Evolutionary conservation across 163 green algal genomes (phyloP).

Genomic region (Scenedesmus sp.): DNA sequence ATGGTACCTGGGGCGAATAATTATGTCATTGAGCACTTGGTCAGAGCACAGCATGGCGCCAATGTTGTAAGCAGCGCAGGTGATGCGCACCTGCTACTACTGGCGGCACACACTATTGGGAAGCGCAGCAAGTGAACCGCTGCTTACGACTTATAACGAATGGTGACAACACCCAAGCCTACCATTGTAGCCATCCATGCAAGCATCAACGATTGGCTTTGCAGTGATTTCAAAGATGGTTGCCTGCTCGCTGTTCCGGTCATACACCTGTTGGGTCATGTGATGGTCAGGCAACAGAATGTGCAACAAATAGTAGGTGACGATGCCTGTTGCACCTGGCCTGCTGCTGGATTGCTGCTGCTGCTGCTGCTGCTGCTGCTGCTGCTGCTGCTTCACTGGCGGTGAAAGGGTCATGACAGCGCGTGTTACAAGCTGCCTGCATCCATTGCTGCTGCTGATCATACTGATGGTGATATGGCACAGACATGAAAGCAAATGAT

Average conservation of each 20-base stretch:
- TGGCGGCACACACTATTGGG: background rate
- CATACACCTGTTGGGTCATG: conserved; percentile 74
- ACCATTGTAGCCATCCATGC: conserved; percentile 90
- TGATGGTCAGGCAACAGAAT: background rate
- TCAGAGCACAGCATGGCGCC: background rate
- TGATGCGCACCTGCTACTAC: background rate
- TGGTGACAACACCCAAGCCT: background rate
- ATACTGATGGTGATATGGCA: background rate
- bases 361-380: conserved; percentile 4
- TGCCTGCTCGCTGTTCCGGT: conserved; percentile 71
- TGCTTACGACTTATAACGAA: background rate
- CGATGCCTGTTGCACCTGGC: background rate
- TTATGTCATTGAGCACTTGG: background rate
- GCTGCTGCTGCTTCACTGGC: background rate
- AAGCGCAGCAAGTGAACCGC: background rate
- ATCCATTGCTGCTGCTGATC: background rate
- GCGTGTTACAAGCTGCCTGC: background rate
- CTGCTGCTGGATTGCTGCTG: background rate
- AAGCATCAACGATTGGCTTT: conserved; percentile 77
- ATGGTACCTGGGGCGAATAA: conserved; percentile 72
- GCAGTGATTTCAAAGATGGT: conserved; percentile 83
- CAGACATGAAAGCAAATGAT: background rate
- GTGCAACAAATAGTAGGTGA: background rate
- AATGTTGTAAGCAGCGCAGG: background rate
- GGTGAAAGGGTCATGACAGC: background rate